A percentile compares a stretch with the other conserved stretches of the same genome.
Conservation (phyloP, 148 eudicot genomes). For the Agrostemma githago region DNA sequence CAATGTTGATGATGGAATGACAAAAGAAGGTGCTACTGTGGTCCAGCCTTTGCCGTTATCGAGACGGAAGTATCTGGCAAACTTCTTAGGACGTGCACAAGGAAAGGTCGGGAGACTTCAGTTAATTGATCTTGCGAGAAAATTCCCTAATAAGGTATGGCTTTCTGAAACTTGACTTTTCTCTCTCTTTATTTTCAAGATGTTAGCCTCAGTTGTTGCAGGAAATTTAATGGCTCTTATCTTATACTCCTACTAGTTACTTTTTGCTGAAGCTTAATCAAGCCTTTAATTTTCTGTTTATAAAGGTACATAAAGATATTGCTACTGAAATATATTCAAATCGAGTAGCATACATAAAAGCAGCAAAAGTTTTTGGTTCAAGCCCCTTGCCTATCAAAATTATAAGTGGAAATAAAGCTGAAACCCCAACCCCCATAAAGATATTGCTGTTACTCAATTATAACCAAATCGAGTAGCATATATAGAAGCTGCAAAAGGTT, state of each 20-base stretch:
- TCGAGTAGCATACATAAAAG: neutral
- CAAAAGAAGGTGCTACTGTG: constrained; percentile 41
- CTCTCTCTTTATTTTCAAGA: neutral
- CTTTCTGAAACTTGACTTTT: neutral
- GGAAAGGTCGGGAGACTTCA: constrained; percentile 80
- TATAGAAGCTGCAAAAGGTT: neutral
- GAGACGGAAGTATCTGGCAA: constrained; percentile 73
- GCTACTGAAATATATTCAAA: neutral
- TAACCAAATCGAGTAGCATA: neutral
- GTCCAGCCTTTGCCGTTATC: constrained; percentile 77
- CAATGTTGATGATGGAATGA: constrained; percentile 91
- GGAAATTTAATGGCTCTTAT: neutral
- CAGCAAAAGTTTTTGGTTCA: neutral
- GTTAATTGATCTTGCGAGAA: constrained; percentile 72
- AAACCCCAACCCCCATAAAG: neutral
- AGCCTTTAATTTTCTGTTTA: neutral
- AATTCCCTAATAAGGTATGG: constrained; percentile 70
- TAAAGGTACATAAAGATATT: neutral
- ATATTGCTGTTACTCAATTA: neutral
- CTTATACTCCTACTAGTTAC: neutral
- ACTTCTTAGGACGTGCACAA: constrained; percentile 83
- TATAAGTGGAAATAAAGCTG: neutral
- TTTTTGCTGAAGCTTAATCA: neutral
- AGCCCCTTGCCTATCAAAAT: neutral
- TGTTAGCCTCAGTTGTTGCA: neutral